Evolutionary conservation across 768 basidiomycete species (phyloP), one percentile per base, ranked within the genome.

Genomic region (Naganishia onofrii): DNA sequence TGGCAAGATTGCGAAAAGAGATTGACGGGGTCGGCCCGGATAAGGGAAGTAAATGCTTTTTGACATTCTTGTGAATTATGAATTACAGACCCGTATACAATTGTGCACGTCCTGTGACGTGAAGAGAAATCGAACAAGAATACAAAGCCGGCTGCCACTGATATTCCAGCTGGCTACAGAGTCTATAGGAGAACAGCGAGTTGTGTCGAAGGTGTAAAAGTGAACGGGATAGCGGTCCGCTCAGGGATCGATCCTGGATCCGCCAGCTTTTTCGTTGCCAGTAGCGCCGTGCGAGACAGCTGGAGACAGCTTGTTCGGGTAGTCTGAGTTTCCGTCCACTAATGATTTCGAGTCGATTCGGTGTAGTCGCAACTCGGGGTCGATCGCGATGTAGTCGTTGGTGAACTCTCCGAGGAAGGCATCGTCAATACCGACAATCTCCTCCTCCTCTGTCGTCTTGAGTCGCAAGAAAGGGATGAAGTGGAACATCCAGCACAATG

Each of bases 371-470:
- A 86, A 78, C 72, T 86, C 85, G 8, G 82, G 77, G 48, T 91
- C 90, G 60, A 91, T 78, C 13, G 88, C 89, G 36, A 92, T 90
- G 72, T 91, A 93, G 81, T 93, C 90, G 75, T 91, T 92, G 1
- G 90, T 89, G 72, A 87, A 92, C 82, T 94, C 92, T 72, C 92
- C 93, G 85, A 92, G 88, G 83, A 93, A 89, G 0, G 87, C 75
- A 48, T 82, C 81, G 70, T 82, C 81, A 70, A 82, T 78, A 66
- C 81, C 81, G 71, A 82, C 74, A 52, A 82, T 81, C 74, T 82
- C 80, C 52, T 76, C 78, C 67, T 82, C 81, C 60, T 81, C 80
- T 32, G 71, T 55, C 8, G 75, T 71, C 57, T 80, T 72, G 17
- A 82, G 76, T 46, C 77, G 71, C 51, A 82, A 74, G 72, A 76